A percentile compares a stretch with the other conserved stretches of the same genome.
Conservation (phyloP, 1,139 yeast species). For the Lodderomyces parapsilosis region DNA sequence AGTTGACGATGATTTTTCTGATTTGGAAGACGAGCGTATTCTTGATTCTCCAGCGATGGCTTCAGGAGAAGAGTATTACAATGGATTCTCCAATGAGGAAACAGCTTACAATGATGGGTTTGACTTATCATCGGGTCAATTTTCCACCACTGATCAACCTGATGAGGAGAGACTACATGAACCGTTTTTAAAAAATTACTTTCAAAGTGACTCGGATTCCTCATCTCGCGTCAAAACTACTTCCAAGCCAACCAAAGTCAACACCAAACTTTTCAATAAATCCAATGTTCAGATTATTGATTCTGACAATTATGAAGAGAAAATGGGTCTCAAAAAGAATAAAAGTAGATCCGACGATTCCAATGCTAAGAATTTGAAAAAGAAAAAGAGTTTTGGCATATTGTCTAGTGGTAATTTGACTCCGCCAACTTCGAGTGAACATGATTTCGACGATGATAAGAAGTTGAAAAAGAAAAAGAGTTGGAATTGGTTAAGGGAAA, state of each 20-base stretch:
- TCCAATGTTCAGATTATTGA: constrained; percentile 16
- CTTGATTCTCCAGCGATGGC: neutral
- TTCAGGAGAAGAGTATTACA: neutral
- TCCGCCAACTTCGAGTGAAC: constrained; percentile 1
- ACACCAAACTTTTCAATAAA: constrained; percentile 14
- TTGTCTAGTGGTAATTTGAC: constrained; percentile 8
- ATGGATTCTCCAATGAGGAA: neutral
- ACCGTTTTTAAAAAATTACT: constrained; percentile 1
- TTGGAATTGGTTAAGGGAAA: constrained; percentile 43
- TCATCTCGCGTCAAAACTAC: neutral
- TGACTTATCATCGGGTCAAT: neutral
- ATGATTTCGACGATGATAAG: constrained; percentile 15
- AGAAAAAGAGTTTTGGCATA: constrained; percentile 27
- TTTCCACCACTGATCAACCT: neutral
- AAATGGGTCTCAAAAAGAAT: constrained; percentile 12
- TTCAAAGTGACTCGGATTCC: neutral
- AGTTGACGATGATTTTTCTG: constrained; percentile 4
- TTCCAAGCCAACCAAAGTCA: constrained; percentile 14
- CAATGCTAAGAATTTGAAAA: constrained; percentile 9
- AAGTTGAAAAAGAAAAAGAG: constrained; percentile 37
- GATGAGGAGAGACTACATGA: neutral
- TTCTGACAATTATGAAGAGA: constrained; percentile 14
- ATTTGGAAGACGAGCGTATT: constrained; percentile 3
- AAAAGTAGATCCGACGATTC: neutral
- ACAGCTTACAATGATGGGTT: neutral